Conservation (phyloP, 2,329 filamentous ascomycete species). For the Penicillium sumatraense region DNA sequence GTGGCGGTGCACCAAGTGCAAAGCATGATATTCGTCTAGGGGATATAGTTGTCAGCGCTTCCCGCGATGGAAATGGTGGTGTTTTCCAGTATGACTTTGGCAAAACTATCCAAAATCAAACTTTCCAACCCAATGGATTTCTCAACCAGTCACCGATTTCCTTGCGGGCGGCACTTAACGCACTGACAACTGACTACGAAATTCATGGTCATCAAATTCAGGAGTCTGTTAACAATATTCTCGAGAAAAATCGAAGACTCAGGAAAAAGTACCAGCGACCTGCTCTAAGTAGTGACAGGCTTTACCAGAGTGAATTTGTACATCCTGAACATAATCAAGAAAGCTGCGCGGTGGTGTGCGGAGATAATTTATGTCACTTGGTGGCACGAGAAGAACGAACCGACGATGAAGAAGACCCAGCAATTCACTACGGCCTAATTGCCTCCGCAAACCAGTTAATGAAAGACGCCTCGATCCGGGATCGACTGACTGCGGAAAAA, state of each 20-base stretch:
- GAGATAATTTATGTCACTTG: neutral
- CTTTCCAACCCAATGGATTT: constrained; percentile 17
- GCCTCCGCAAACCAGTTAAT: neutral
- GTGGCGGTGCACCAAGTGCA: constrained; percentile 32
- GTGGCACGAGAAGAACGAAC: neutral
- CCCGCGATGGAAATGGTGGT: constrained; percentile 23
- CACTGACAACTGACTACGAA: constrained; percentile 10
- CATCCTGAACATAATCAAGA: neutral
- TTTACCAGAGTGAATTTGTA: neutral
- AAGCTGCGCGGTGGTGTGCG: neutral
- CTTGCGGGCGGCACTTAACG: constrained; percentile 16
- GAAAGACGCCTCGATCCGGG: neutral
- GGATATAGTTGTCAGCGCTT: constrained; percentile 33
- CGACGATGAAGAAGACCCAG: neutral
- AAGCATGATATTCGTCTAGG: constrained; percentile 35
- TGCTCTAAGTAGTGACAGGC: neutral
- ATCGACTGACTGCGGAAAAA: neutral
- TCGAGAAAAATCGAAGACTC: constrained; percentile 2
- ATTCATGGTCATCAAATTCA: constrained; percentile 17
- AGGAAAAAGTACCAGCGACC: neutral
- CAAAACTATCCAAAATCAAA: constrained; percentile 12
- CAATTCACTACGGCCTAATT: neutral
- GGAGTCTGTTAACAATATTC: constrained; percentile 7
- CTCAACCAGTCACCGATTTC: constrained; percentile 21
- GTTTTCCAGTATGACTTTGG: constrained; percentile 37